Conservation (phyloP, 139 green algal species). For the Closterium sp. region DNA sequence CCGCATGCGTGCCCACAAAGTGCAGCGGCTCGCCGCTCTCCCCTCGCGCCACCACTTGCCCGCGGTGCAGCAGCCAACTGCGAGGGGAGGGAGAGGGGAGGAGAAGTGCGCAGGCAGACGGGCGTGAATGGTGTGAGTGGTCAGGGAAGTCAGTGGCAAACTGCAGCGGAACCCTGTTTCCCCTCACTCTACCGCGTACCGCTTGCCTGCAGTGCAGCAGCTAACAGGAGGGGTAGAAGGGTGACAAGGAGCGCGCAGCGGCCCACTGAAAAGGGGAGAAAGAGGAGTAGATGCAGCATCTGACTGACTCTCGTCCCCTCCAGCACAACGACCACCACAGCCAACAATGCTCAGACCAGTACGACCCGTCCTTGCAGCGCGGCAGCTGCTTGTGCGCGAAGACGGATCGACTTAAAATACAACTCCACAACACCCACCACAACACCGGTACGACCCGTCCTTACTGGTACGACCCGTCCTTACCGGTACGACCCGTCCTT, state of each 20-base stretch:
- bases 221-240: background rate
- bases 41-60: background rate
- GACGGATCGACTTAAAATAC: too few relatives aligned
- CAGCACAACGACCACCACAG: too few relatives aligned
- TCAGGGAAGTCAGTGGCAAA: too few relatives aligned
- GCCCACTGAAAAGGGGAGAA: background rate
- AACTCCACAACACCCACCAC: too few relatives aligned
- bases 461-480: too few relatives aligned
- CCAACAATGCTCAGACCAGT: background rate
- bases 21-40: background rate
- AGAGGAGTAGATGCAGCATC: background rate
- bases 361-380: slow-evolving; percentile 4
- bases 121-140: too few relatives aligned
- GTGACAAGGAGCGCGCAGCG: background rate
- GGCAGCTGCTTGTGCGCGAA: background rate
- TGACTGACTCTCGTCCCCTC: too few relatives aligned
- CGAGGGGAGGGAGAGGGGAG: background rate
- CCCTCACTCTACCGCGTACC: background rate
- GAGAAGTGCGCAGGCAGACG: background rate
- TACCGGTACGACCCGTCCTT: too few relatives aligned
- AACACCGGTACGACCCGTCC: too few relatives aligned
- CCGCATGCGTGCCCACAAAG: slow-evolving; percentile 5
- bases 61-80: slow-evolving; percentile 5
- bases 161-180: background rate
- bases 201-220: background rate